These are phyloP conservation scores for Plectosphaerella cucumerina DNA, from an alignment of 2,329 filamentous ascomycete species.

Conservation along the genomic window DNA sequence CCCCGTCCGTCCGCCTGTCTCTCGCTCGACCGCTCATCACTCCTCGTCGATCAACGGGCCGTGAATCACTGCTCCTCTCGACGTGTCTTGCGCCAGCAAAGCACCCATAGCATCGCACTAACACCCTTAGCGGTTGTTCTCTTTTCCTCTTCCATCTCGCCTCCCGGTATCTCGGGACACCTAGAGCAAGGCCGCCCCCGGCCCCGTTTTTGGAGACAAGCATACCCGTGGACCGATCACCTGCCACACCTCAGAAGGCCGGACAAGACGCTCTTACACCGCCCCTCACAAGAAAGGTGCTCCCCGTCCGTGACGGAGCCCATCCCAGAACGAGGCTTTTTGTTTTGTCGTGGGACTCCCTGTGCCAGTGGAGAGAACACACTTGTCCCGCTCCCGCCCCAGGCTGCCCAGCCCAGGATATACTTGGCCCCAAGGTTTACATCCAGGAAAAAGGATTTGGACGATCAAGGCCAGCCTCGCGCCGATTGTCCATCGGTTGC, in stretches of 20 bases:
- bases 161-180: conserved; percentile 1
- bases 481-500: conserved; percentile 4
- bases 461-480: conserved; percentile 6
- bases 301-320: conserved; percentile 6
- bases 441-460: conserved; percentile 10
- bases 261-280: conserved; percentile 7
- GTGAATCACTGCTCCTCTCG: not conserved
- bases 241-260: conserved; percentile 7
- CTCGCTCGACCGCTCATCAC: conserved; percentile 7
- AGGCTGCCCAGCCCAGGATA: conserved; percentile 8
- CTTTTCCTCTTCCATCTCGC: conserved; percentile 2
- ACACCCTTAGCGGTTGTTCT: conserved; percentile 10
- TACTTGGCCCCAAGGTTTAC: conserved; percentile 10
- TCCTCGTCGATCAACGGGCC: conserved; percentile 12
- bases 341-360: conserved; percentile 14
- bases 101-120: conserved; percentile 12
- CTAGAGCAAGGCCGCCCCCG: conserved; percentile 11
- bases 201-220: conserved; percentile 12
- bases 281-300: conserved; percentile 13
- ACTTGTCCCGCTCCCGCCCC: conserved; percentile 3
- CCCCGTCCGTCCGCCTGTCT: conserved; percentile 5
- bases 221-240: conserved; percentile 15
- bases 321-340: conserved; percentile 13
- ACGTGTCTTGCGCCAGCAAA: conserved; percentile 14
- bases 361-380: conserved; percentile 13